phyloP scores from a whole-genome alignment of 2,329 filamentous ascomycete genomes.

The Trichoderma polysporum region DNA sequence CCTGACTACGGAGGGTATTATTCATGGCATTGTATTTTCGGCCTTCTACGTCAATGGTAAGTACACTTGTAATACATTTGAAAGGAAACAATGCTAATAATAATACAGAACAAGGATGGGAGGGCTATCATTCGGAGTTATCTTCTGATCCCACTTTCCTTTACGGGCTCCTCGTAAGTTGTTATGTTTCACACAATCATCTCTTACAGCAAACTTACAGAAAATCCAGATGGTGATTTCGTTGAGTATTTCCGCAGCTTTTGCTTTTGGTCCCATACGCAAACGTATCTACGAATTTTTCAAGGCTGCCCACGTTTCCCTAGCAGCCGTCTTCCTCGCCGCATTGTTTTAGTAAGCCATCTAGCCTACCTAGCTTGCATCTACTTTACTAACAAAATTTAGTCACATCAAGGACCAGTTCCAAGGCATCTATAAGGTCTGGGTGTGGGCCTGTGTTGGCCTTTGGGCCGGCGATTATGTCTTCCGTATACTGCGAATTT shows the following conservation, averaged over 20 bases:
- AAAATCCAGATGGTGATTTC: conserved; percentile 10
- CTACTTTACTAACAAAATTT: not conserved
- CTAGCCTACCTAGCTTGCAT: not conserved
- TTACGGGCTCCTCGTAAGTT: conserved; percentile 20
- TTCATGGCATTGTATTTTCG: conserved; percentile 42
- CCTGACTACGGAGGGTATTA: conserved; percentile 55
- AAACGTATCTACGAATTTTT: conserved; percentile 45
- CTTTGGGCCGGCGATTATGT: conserved; percentile 48
- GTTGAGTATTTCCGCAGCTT: conserved; percentile 9
- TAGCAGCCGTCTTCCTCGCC: conserved; percentile 46
- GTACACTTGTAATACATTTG: not conserved
- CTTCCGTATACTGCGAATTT: conserved; percentile 41
- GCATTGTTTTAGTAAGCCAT: conserved; percentile 46
- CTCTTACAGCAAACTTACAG: not conserved
- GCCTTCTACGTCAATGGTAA: conserved; percentile 24
- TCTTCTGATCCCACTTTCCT: conserved; percentile 1
- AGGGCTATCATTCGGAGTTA: conserved; percentile 12
- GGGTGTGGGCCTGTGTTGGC: conserved; percentile 41
- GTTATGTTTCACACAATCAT: not conserved
- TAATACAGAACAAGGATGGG: conserved; percentile 21
- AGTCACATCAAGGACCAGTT: conserved; percentile 25
- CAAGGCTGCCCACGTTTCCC: conserved; percentile 44
- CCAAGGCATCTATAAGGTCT: conserved; percentile 24
- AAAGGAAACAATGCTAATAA: not conserved
- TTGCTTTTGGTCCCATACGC: conserved; percentile 18